Evolutionary conservation across 1,284 basidiomycete genomes (phyloP).

Genomic region (Marasmius fiardii): DNA sequence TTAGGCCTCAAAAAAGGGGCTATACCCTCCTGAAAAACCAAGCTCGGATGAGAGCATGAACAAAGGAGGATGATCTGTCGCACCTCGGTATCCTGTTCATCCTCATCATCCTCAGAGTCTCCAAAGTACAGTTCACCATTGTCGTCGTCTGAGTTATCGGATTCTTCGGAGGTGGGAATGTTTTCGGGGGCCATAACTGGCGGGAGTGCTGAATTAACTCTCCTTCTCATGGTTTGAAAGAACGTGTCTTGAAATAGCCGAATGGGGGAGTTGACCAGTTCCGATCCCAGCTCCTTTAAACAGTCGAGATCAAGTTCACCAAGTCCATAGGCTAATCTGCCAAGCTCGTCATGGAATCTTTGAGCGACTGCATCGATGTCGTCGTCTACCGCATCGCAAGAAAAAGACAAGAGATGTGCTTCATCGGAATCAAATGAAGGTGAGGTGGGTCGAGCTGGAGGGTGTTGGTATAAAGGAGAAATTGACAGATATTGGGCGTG

Average conservation of each 20-base stretch:
- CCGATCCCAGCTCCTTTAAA: constrained; percentile 1
- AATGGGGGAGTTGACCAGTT: background rate
- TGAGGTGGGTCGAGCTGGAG: background rate
- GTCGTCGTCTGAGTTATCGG: background rate
- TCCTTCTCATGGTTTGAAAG: background rate
- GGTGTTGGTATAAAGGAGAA: constrained; percentile 9
- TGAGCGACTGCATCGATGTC: background rate
- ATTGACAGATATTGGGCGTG: constrained; percentile 10
- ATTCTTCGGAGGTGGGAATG: background rate
- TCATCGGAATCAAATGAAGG: background rate
- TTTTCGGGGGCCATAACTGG: background rate
- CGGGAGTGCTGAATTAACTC: background rate
- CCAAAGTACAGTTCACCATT: background rate
- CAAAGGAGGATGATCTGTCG: background rate
- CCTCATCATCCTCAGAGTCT: background rate
- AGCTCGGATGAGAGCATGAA: background rate
- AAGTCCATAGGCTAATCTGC: background rate
- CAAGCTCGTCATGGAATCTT: constrained; percentile 4
- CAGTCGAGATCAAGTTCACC: constrained; percentile 5
- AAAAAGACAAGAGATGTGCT: background rate
- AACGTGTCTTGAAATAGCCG: constrained; percentile 1
- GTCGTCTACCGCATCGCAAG: constrained; percentile 7
- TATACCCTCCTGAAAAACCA: background rate
- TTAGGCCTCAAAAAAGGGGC: no score
- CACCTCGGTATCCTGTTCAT: background rate